These are phyloP conservation scores for Lasiodiplodia citricola DNA, from an alignment of 2,329 filamentous ascomycete genomes.

Conservation along the genomic window DNA sequence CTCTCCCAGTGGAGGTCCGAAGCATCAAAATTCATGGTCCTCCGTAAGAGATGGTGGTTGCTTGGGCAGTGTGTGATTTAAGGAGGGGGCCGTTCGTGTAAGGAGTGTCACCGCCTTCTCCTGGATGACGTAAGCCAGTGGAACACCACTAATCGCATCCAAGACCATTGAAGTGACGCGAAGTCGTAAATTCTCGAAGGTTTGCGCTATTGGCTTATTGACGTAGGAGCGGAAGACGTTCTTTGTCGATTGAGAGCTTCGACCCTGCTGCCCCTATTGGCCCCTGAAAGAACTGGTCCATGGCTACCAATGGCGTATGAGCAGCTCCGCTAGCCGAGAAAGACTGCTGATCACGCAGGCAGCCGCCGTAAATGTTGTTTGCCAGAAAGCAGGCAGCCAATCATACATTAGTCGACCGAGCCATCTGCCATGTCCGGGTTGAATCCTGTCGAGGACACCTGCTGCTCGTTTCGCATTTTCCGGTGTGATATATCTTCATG, in stretches of 20 bases:
- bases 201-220: background rate
- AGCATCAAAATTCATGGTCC: constrained; percentile 18
- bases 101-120: constrained; percentile 21
- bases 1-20: constrained; percentile 14
- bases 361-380: background rate
- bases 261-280: constrained; percentile 3
- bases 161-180: background rate
- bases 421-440: background rate
- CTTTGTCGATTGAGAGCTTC: background rate
- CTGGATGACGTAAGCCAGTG: constrained; percentile 16
- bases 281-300: constrained; percentile 13
- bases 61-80: constrained; percentile 2
- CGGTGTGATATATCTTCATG: too few species aligned
- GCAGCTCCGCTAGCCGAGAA: constrained; percentile 5
- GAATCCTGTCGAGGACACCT: too few species aligned
- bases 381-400: background rate
- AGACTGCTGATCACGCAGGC: background rate
- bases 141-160: constrained; percentile 10
- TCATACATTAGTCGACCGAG: background rate
- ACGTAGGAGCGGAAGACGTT: background rate
- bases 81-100: constrained; percentile 11
- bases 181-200: background rate
- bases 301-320: background rate
- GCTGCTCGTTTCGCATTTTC: too few species aligned
- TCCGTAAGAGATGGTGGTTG: background rate